Conservation (phyloP, 208 protist genomes). For the Naegleria lovaniensis region DNA sequence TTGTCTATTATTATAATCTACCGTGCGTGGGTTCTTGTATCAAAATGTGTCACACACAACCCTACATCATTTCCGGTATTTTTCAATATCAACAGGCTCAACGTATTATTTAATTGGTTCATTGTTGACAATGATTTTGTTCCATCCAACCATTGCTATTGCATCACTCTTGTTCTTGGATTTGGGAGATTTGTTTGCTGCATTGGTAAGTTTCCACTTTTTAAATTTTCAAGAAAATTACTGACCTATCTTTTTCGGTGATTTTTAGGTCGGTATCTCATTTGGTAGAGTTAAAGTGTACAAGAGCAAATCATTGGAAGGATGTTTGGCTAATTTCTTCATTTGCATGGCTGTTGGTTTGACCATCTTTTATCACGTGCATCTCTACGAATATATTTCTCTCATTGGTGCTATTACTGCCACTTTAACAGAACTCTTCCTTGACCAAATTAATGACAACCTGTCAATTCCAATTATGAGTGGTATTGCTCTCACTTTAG, state of each 20-base stretch:
- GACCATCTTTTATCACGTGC: not conserved
- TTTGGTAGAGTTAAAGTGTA: conserved; percentile 16
- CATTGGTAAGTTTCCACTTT: not conserved
- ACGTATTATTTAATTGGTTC: conserved; percentile 17
- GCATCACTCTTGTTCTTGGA: not conserved
- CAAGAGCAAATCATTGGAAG: not conserved
- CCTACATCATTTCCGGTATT: too few relatives aligned
- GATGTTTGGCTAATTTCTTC: not conserved
- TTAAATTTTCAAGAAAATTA: too few relatives aligned
- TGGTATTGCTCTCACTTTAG: not conserved
- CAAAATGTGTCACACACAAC: too few relatives aligned
- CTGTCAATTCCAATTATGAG: not conserved
- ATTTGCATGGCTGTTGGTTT: not conserved
- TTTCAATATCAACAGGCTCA: too few relatives aligned
- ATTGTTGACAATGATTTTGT: not conserved
- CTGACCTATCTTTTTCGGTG: not conserved
- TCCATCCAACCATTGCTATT: conserved; percentile 22
- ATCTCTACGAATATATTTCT: conserved; percentile 4
- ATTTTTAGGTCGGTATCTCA: not conserved
- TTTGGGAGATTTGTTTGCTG: not conserved
- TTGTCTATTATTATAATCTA: too few relatives aligned
- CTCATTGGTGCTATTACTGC: not conserved
- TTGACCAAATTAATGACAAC: conserved; percentile 18
- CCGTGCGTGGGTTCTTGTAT: too few relatives aligned
- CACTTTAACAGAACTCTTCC: conserved; percentile 15